These are phyloP conservation scores for Phylloporus sp. DNA, from an alignment of 768 basidiomycete genomes.

Conservation along the genomic window DNA sequence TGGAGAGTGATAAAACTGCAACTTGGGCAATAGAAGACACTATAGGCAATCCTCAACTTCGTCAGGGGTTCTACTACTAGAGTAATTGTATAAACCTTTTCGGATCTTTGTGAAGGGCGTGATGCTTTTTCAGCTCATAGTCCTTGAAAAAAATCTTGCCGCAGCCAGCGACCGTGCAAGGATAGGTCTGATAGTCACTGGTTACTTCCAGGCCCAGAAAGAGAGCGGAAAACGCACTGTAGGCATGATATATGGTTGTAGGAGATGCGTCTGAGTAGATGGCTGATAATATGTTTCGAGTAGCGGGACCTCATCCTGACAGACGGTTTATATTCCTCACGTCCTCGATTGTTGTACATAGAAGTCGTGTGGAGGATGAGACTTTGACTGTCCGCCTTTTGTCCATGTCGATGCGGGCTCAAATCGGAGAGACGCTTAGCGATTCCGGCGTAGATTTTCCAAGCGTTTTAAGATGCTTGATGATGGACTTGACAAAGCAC, in stretches of 20 bases:
- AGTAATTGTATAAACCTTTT: neutral
- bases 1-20: constrained; percentile 16
- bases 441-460: neutral
- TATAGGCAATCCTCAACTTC: neutral
- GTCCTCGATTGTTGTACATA: constrained; percentile 3
- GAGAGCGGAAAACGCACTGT: neutral
- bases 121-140: constrained; percentile 13
- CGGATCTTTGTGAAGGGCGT: constrained; percentile 5
- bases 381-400: neutral
- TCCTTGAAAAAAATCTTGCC: neutral
- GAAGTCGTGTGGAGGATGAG: neutral
- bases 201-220: neutral
- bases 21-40: constrained; percentile 10
- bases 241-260: constrained; percentile 1
- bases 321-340: constrained; percentile 12
- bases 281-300: neutral
- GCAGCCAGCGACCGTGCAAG: constrained; percentile 4
- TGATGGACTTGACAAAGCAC: neutral
- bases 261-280: neutral
- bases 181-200: neutral
- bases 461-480: neutral
- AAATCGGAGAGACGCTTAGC: constrained; percentile 5
- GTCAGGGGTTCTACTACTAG: neutral
- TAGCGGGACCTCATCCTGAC: neutral
- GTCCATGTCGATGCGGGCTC: neutral